These are phyloP conservation scores for Solanum chiquidenum DNA, from an alignment of 257 asterid species.

Conservation along the genomic window DNA sequence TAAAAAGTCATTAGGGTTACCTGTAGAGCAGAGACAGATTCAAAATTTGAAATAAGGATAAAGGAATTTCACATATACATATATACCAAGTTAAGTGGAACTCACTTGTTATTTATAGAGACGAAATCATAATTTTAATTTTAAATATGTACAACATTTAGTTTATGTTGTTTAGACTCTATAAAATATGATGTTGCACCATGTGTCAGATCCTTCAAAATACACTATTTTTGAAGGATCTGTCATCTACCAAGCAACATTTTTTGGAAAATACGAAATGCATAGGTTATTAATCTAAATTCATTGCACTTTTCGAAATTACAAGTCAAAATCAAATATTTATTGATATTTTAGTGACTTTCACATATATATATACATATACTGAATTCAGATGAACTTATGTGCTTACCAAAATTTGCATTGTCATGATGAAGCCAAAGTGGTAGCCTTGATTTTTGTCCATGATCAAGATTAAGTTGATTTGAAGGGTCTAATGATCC, in stretches of 20 bases:
- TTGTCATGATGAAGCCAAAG: conserved; percentile 33
- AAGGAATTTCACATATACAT: not conserved
- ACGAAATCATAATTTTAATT: not conserved
- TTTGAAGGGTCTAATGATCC: conserved; percentile 16
- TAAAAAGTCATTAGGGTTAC: not conserved
- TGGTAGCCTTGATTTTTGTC: conserved; percentile 47
- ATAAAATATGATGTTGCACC: not conserved
- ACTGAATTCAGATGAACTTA: too few relatives aligned
- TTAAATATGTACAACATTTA: not conserved
- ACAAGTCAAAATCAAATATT: not conserved
- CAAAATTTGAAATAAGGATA: not conserved
- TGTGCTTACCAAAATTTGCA: not conserved
- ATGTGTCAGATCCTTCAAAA: not conserved
- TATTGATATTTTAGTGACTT: not conserved
- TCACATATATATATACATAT: not conserved
- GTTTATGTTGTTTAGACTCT: not conserved
- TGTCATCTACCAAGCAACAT: not conserved
- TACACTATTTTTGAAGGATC: not conserved
- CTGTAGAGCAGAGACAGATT: not conserved
- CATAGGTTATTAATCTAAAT: not conserved
- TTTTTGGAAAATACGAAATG: not conserved
- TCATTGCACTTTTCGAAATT: too few relatives aligned
- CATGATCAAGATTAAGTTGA: conserved; percentile 14
- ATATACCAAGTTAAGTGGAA: not conserved
- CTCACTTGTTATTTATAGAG: not conserved